Percentiles rank a stretch among this genome's conserved stretches.
phyloP scores from a whole-genome alignment of 306 rosid genomes.

The Benincasa hispida region DNA sequence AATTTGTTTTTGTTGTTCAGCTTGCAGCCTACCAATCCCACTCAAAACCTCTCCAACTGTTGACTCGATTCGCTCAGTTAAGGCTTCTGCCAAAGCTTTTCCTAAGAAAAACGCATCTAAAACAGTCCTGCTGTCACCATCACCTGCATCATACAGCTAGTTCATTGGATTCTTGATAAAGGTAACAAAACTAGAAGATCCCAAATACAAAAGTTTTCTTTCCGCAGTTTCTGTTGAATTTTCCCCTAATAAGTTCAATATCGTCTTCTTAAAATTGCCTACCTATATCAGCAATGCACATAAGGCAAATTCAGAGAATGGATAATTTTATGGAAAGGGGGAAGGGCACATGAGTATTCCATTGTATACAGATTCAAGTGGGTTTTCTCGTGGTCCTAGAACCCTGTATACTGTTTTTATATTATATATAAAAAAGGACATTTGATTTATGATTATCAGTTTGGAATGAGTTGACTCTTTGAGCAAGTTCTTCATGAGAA shows the following conservation, averaged over 20 bases:
- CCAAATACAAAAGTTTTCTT: not conserved
- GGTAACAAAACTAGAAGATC: not conserved
- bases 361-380: not conserved
- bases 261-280: not conserved
- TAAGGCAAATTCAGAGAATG: not conserved
- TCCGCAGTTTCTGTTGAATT: not conserved
- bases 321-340: not conserved
- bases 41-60: slow-evolving; percentile 72
- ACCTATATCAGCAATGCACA: not conserved
- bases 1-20: slow-evolving; percentile 80
- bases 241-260: not conserved
- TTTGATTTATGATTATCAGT: no score
- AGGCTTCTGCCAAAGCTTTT: slow-evolving; percentile 83
- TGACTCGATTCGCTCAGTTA: slow-evolving; percentile 86
- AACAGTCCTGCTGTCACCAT: slow-evolving; percentile 55
- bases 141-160: slow-evolving; percentile 38
- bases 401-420: no score
- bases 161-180: not conserved
- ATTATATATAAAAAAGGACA: no score
- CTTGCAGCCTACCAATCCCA: slow-evolving; percentile 73
- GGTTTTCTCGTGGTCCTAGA: not conserved
- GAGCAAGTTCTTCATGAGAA: not conserved
- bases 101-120: slow-evolving; percentile 95
- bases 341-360: not conserved
- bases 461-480: no score